These are phyloP conservation scores for Myriosclerotinia curreyana DNA, from an alignment of 2,329 filamentous ascomycete species.

Conservation along the genomic window DNA sequence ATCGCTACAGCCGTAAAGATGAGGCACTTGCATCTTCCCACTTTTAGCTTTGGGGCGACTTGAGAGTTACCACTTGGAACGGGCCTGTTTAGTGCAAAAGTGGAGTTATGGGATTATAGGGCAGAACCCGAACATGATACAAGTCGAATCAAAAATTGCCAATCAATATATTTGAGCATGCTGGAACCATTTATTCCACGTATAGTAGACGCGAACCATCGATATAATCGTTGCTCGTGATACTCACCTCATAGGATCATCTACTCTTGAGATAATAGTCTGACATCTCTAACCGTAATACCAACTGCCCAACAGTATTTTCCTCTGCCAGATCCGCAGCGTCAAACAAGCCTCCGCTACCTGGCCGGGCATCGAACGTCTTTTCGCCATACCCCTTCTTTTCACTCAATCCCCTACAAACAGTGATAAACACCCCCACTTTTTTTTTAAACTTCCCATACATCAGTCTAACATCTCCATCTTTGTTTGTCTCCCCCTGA, in stretches of 20 bases:
- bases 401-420: conserved; percentile 65
- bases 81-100: neutral
- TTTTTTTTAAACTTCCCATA: conserved; percentile 69
- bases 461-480: conserved; percentile 48
- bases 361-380: conserved; percentile 33
- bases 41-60: neutral
- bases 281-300: conserved; percentile 69
- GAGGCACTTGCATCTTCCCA: neutral
- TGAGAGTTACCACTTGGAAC: neutral
- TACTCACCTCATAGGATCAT: neutral
- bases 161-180: neutral
- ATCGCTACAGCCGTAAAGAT: neutral
- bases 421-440: conserved; percentile 69
- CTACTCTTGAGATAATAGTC: conserved; percentile 53
- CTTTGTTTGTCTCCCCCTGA: conserved; percentile 30
- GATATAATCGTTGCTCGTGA: neutral
- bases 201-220: neutral
- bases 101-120: neutral
- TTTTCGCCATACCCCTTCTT: conserved; percentile 48
- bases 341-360: conserved; percentile 39
- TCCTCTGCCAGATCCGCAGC: conserved; percentile 45
- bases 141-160: neutral
- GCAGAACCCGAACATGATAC: neutral
- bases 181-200: neutral
- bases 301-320: conserved; percentile 65